Base-by-base conservation (phyloP, 176 grass and related monocot species). In the Phoenix roebelenii region DNA sequence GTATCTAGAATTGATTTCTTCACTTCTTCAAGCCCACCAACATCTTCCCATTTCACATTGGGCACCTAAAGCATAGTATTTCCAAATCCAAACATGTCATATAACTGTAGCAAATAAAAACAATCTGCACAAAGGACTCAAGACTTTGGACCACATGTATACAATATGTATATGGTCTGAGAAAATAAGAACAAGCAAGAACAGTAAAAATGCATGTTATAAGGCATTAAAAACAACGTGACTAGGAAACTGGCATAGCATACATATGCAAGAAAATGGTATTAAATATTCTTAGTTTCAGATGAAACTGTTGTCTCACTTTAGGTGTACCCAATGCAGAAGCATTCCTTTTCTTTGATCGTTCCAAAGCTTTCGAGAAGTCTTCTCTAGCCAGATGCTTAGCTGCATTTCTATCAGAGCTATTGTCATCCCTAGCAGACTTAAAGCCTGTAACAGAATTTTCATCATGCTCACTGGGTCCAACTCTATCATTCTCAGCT, bases 1-100 rank as follows among this genome's bases (percentile, higher is more conserved):
- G 93, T 98, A 74, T 98, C 87, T 61, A 98, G 82, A 88, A 92
- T 92, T 73, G 85, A 78, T 72, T 92, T 98, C 78, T 98, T 98
- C 70, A 98, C 93, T 71, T 98, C 87, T 83, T 98, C 93, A 30
- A 98, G 93, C 28, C 93, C 93, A 79, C 93, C 93, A 53, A 97
- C 87, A 64, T 97, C 93, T 65, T 97, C 93, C 87, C 93, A 97
- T 78, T 85, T 97, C 57, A 92, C 84, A 76, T 97, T 95, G 25
- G 93, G 93, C 77, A 98, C 87, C 93, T 98, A 74, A 66, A 66
- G 19, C 24, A 44, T 25, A 82, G 29, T 4, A 65, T 30, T 60
- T 60, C 16, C 35, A 44, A 39, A 44, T 44, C 35, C 35, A 44
- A 44, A 44, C 35, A 44, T 14, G 9, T 14, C 35, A 44, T 44